A percentile compares a stretch with the other conserved stretches of the same genome.
These are phyloP conservation scores for Fusarium metavorans DNA, from an alignment of 2,329 filamentous ascomycete species.

Conservation along the genomic window DNA sequence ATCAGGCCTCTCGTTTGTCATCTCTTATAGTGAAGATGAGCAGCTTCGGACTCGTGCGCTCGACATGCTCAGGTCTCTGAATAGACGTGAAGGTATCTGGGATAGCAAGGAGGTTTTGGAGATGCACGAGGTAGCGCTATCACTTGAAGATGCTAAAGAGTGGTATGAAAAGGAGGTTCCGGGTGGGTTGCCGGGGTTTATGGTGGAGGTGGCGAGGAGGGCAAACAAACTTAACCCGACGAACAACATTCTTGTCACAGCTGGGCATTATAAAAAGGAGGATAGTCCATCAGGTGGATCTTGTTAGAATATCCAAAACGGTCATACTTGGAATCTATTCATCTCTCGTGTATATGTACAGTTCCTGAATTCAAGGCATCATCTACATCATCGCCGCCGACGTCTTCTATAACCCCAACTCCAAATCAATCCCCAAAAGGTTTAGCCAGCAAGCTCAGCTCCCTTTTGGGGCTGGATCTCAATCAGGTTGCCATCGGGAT, in stretches of 20 bases:
- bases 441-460: not conserved
- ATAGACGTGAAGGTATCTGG: not conserved
- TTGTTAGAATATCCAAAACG: not conserved
- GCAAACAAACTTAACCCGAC: not conserved
- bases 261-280: not conserved
- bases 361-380: not conserved
- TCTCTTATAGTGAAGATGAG: not conserved
- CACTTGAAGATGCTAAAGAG: not conserved
- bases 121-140: not conserved
- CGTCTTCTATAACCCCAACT: not conserved
- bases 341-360: not conserved
- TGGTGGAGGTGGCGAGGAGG: not conserved
- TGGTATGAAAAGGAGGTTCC: conserved; percentile 1
- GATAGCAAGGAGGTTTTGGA: not conserved
- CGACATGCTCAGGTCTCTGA: conserved; percentile 21
- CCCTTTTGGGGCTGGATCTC: conserved; percentile 40
- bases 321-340: not conserved
- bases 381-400: not conserved
- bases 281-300: not conserved
- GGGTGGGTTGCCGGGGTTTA: not conserved
- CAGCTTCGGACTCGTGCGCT: conserved; percentile 12
- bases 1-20: conserved; percentile 16
- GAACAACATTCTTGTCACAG: not conserved
- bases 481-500: conserved; percentile 44
- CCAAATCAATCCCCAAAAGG: not conserved